phyloP scores from a whole-genome alignment of 2,329 filamentous ascomycete genomes.

The Monosporascus sp. region DNA sequence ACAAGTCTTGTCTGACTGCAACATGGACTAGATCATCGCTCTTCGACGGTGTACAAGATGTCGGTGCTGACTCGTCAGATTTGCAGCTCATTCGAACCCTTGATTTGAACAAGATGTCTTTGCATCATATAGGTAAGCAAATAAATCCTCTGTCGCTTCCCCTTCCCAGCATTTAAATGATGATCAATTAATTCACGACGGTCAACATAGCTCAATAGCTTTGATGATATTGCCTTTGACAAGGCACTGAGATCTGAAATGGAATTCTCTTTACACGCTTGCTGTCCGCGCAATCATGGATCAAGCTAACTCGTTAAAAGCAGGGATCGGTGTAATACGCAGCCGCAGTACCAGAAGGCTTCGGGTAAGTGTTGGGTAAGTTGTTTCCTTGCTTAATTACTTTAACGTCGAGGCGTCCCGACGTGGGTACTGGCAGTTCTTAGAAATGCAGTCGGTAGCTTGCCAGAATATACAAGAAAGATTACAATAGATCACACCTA shows the following conservation, averaged over 20 bases:
- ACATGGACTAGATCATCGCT: conserved; percentile 8
- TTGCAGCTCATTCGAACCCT: not conserved
- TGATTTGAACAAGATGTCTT: not conserved
- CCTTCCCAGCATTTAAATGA: conserved; percentile 42
- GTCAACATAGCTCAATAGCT: conserved; percentile 72
- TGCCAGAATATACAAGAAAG: too few relatives aligned
- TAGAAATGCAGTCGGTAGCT: too few relatives aligned
- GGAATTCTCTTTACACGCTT: not conserved
- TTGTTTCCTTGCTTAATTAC: too few relatives aligned
- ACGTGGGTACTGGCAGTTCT: too few relatives aligned
- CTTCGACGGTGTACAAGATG: not conserved
- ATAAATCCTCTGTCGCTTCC: conserved; percentile 3
- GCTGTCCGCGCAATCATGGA: not conserved
- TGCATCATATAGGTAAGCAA: conserved; percentile 10
- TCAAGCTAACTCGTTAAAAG: conserved; percentile 4
- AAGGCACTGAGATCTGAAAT: conserved; percentile 45
- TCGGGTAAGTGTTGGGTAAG: too few relatives aligned
- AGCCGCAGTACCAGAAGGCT: too few relatives aligned
- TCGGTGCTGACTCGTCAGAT: not conserved
- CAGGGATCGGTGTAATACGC: not conserved
- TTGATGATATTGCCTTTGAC: conserved; percentile 82
- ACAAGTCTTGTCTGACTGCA: conserved; percentile 40
- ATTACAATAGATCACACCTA: too few relatives aligned
- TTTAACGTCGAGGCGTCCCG: too few relatives aligned
- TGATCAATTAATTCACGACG: conserved; percentile 79